Evolutionary conservation across 257 asterid species (phyloP).

Genomic region (Solanum medicagineum): DNA sequence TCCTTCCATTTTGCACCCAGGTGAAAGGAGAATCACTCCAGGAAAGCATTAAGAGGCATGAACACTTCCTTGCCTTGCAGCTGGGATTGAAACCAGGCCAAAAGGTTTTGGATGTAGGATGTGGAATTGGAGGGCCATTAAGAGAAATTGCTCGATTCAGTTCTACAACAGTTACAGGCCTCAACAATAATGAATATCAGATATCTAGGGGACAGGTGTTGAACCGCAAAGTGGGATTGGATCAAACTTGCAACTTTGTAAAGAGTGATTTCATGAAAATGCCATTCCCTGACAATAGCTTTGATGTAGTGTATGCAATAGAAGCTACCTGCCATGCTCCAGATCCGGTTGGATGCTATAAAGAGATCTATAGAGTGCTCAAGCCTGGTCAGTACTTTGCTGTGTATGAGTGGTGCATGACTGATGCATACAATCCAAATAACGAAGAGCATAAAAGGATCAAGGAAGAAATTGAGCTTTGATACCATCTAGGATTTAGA

Average conservation of each 20-base stretch:
- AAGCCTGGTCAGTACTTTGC: constrained; percentile 98
- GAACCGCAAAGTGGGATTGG: constrained; percentile 66
- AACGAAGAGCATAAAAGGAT: constrained; percentile 72
- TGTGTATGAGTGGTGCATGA: constrained; percentile 99
- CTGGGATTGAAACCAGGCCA: constrained; percentile 81
- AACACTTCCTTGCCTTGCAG: constrained; percentile 90
- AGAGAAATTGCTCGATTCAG: constrained; percentile 96
- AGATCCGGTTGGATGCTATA: constrained; percentile 90
- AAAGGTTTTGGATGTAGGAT: constrained; percentile 96
- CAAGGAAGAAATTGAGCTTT: too few species aligned
- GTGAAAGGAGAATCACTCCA: constrained; percentile 93
- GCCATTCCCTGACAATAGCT: constrained; percentile 80
- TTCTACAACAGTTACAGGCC: constrained; percentile 74
- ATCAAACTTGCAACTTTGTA: constrained; percentile 66
- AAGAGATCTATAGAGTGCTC: constrained; percentile 77
- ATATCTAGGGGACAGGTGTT: constrained; percentile 74
- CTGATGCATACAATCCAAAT: constrained; percentile 63
- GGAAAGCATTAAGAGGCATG: constrained; percentile 91
- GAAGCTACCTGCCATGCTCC: constrained; percentile 99
- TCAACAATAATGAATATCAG: constrained; percentile 96
- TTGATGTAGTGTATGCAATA: constrained; percentile 91
- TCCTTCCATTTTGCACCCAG: constrained; percentile 98
- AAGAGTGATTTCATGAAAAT: constrained; percentile 99
- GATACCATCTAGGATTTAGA: too few species aligned
- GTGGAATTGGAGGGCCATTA: constrained; percentile 98